Percentiles rank a stretch among this genome's conserved stretches.
These are phyloP conservation scores for Globisporangium radiosum DNA, from an alignment of 352 stramenopile species.

Conservation along the genomic window DNA sequence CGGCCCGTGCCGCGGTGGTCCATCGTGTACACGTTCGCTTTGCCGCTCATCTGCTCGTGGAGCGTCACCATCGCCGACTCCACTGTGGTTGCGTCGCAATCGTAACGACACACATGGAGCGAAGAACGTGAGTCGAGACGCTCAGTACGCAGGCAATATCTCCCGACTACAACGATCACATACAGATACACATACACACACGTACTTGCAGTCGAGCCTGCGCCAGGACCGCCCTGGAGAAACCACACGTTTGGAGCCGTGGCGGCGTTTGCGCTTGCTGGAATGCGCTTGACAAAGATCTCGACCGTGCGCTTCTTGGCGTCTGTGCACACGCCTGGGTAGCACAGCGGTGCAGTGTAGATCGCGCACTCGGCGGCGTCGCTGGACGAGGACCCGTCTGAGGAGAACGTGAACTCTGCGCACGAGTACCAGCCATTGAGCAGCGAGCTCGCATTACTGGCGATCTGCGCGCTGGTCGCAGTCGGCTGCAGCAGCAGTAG, in stretches of 20 bases:
- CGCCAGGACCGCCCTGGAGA: conserved; percentile 32
- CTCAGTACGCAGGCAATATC: no score
- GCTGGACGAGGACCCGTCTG: conserved; percentile 1
- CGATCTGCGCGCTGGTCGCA: background rate
- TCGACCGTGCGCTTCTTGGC: conserved; percentile 12
- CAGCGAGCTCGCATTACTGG: background rate
- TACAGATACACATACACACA: no score
- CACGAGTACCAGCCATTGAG: conserved; percentile 1
- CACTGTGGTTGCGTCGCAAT: conserved; percentile 15
- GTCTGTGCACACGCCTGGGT: conserved; percentile 12
- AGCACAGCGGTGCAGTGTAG: conserved; percentile 16
- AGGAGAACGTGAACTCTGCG: no score
- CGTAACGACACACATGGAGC: no score
- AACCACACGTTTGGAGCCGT: conserved; percentile 33
- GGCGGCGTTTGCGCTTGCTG: conserved; percentile 13
- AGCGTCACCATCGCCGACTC: conserved; percentile 28
- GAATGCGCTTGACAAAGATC: conserved; percentile 30
- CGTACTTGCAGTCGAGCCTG: conserved; percentile 30
- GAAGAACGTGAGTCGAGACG: no score
- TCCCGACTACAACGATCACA: no score
- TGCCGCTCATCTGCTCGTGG: conserved; percentile 18
- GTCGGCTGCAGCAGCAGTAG: background rate
- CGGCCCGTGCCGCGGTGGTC: conserved; percentile 44
- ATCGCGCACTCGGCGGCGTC: conserved; percentile 11
- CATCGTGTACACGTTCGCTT: conserved; percentile 52